These are phyloP conservation scores for Lenzites betulinus DNA, from an alignment of 768 basidiomycete genomes.

Conservation along the genomic window DNA sequence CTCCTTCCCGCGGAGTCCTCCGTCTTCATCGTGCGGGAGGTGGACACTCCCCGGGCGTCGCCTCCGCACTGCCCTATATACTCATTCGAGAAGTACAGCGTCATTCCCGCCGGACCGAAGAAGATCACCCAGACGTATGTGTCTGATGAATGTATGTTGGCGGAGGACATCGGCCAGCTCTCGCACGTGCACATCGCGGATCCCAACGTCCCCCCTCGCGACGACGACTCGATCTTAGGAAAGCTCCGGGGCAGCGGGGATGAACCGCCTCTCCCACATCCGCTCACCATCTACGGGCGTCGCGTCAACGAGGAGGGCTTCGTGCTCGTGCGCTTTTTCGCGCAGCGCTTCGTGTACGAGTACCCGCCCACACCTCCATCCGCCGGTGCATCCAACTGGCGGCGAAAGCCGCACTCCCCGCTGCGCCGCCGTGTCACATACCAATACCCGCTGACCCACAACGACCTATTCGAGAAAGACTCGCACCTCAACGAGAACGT, in stretches of 20 bases:
- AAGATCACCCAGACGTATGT: background rate
- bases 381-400: background rate
- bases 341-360: background rate
- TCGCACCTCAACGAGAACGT: conserved; percentile 1
- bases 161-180: conserved; percentile 3
- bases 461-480: background rate
- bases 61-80: background rate
- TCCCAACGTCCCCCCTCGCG: conserved; percentile 1
- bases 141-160: background rate
- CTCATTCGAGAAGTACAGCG: conserved; percentile 21
- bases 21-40: conserved; percentile 28
- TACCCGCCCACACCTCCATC: conserved; percentile 9
- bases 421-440: background rate
- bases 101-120: conserved; percentile 12
- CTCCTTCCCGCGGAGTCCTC: conserved; percentile 21
- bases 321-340: conserved; percentile 14
- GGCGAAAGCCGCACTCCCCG: background rate
- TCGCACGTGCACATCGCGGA: conserved; percentile 16
- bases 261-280: background rate
- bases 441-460: background rate
- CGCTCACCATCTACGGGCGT: conserved; percentile 7
- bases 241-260: background rate
- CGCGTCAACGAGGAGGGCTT: background rate
- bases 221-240: conserved; percentile 12
- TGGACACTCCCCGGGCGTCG: background rate